phyloP scores from a whole-genome alignment of 768 basidiomycete genomes.

The Strobilomyces echinocephalus region DNA sequence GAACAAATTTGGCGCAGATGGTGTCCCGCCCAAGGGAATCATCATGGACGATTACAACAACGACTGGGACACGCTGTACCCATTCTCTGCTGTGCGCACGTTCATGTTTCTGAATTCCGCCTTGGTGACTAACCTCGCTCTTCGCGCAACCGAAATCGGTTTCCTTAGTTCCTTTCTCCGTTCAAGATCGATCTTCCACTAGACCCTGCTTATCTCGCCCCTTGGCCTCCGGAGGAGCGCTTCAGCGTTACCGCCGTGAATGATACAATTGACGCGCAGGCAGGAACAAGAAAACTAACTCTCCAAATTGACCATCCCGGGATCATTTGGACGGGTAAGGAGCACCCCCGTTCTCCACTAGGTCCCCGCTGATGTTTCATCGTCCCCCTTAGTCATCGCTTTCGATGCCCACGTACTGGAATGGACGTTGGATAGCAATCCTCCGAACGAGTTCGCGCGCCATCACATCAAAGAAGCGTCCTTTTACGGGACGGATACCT shows the following conservation, averaged over 20 bases:
- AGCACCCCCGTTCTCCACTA: not conserved
- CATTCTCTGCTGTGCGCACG: constrained; percentile 62
- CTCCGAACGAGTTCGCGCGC: constrained; percentile 67
- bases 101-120: not conserved
- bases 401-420: constrained; percentile 86
- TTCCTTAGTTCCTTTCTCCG: constrained; percentile 70
- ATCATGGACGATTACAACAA: constrained; percentile 71
- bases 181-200: constrained; percentile 70
- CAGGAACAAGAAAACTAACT: constrained; percentile 66
- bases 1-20: constrained; percentile 48
- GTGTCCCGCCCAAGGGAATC: constrained; percentile 39
- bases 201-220: constrained; percentile 45
- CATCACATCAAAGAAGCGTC: constrained; percentile 93
- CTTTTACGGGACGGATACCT: constrained; percentile 72
- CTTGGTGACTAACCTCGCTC: not conserved
- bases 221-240: constrained; percentile 37
- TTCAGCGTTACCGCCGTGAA: constrained; percentile 59
- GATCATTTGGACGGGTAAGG: constrained; percentile 79
- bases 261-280: constrained; percentile 46
- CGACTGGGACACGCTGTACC: constrained; percentile 87
- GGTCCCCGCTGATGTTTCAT: not conserved
- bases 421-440: constrained; percentile 79
- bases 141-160: not conserved
- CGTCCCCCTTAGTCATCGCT: constrained; percentile 55
- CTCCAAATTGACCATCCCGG: constrained; percentile 72